A percentile compares a stretch with the other conserved stretches of the same genome.
These are phyloP conservation scores for Teunomyces aglyptinius DNA, from an alignment of 805 yeast genomes.

Conservation along the genomic window DNA sequence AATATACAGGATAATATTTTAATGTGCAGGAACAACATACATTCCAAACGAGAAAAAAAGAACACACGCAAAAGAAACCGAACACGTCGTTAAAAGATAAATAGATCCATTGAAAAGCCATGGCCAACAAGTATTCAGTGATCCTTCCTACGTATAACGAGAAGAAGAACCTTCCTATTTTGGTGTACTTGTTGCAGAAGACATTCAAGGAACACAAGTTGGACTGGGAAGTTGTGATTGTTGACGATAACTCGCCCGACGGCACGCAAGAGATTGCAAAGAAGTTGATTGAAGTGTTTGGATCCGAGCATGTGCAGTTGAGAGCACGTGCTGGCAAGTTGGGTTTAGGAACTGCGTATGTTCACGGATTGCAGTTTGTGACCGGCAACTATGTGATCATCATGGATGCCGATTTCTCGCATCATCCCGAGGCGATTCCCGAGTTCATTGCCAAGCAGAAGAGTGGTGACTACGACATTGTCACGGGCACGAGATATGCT, in stretches of 20 bases:
- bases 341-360: slow-evolving; percentile 79
- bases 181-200: slow-evolving; percentile 65
- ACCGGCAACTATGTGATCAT: slow-evolving; percentile 74
- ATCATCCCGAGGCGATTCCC: slow-evolving; percentile 79
- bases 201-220: slow-evolving; percentile 57
- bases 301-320: slow-evolving; percentile 57
- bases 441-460: slow-evolving; percentile 67
- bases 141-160: slow-evolving; percentile 80
- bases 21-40: background rate
- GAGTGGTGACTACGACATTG: slow-evolving; percentile 49
- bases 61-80: background rate
- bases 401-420: slow-evolving; percentile 85
- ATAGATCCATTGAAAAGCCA: slow-evolving; percentile 2
- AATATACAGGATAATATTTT: no score
- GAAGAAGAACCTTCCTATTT: slow-evolving; percentile 60
- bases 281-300: slow-evolving; percentile 56
- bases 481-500: slow-evolving; percentile 65
- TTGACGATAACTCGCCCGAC: slow-evolving; percentile 78
- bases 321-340: slow-evolving; percentile 74
- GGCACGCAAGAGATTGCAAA: slow-evolving; percentile 76
- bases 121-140: slow-evolving; percentile 59
- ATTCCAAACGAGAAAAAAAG: background rate
- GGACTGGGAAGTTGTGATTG: slow-evolving; percentile 75
- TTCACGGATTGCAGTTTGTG: slow-evolving; percentile 69
- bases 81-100: slow-evolving; percentile 1